A percentile compares a stretch with the other conserved stretches of the same genome.
Conservation (phyloP, 495 filamentous ascomycete genomes). For the Daldinia childiae region DNA sequence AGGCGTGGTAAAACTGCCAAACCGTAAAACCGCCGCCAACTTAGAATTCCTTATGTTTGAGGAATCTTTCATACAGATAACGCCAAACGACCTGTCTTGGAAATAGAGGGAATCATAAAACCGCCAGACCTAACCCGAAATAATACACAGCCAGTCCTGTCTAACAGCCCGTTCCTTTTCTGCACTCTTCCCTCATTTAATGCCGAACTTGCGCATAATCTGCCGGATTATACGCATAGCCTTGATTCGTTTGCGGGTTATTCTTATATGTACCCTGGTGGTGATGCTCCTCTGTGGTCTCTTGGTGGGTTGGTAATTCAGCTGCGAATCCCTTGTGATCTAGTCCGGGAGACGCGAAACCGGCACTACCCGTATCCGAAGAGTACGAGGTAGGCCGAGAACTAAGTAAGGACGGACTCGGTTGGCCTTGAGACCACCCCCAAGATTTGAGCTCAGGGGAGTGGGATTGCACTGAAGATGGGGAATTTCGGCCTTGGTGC, state of each 20-base stretch:
- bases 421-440: slow-evolving; percentile 46
- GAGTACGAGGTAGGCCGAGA: slow-evolving; percentile 50
- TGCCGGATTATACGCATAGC: slow-evolving; percentile 55
- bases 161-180: slow-evolving; percentile 1
- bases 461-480: slow-evolving; percentile 48
- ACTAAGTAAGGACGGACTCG: slow-evolving; percentile 41
- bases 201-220: slow-evolving; percentile 51
- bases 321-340: slow-evolving; percentile 51
- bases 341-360: slow-evolving; percentile 46
- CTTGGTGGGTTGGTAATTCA: slow-evolving; percentile 50
- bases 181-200: background rate
- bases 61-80: slow-evolving; percentile 14
- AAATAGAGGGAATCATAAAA: slow-evolving; percentile 19
- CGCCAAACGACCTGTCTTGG: slow-evolving; percentile 17
- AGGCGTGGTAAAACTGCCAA: background rate
- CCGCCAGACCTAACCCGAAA: slow-evolving; percentile 13
- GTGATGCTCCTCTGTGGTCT: slow-evolving; percentile 54
- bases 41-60: slow-evolving; percentile 4
- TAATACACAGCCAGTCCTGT: slow-evolving; percentile 5
- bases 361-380: slow-evolving; percentile 43
- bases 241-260: slow-evolving; percentile 38
- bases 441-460: slow-evolving; percentile 40
- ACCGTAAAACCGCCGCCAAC: slow-evolving; percentile 2
- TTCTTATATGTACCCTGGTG: slow-evolving; percentile 34
- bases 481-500: slow-evolving; percentile 39